Percentiles rank a stretch among this genome's conserved stretches.
phyloP scores from a whole-genome alignment of 805 yeast species.

The Blastobotrys terrestris region DNA sequence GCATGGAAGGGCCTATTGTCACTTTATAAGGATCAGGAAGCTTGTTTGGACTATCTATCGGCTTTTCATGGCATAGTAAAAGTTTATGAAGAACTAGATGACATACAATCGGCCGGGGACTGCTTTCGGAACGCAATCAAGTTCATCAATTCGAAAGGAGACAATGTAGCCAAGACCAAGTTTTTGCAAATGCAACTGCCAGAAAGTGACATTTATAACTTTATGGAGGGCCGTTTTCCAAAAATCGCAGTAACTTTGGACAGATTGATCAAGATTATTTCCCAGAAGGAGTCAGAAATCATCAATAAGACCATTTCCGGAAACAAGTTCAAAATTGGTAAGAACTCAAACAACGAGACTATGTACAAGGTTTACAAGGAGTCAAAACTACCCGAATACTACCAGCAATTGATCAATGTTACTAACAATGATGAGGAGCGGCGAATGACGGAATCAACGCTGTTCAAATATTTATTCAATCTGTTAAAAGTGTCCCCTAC shows the following conservation, averaged over 20 bases:
- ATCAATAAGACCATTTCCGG: conserved; percentile 21
- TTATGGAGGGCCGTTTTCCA: conserved; percentile 26
- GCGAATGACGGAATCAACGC: conserved; percentile 50
- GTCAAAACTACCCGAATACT: conserved; percentile 49
- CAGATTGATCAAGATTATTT: conserved; percentile 20
- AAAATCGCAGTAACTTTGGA: conserved; percentile 22
- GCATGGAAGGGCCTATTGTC: conserved; percentile 78
- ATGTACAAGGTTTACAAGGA: conserved; percentile 43
- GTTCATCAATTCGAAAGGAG: conserved; percentile 15
- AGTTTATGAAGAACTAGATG: conserved; percentile 18
- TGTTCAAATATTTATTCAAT: conserved; percentile 51
- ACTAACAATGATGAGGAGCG: conserved; percentile 59
- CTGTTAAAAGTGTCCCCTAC: conserved; percentile 49
- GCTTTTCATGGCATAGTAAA: conserved; percentile 17
- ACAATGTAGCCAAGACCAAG: conserved; percentile 10
- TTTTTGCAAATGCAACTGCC: conserved; percentile 26
- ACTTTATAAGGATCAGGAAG: conserved; percentile 19
- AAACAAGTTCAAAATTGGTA: conserved; percentile 21
- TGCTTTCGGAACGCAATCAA: conserved; percentile 16
- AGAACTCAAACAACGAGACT: conserved; percentile 9
- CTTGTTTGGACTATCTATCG: conserved; percentile 18
- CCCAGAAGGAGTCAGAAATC: conserved; percentile 20
- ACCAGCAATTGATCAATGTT: conserved; percentile 50
- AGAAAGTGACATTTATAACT: conserved; percentile 23
- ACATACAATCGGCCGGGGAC: conserved; percentile 20